Percentiles rank a stretch among this genome's conserved stretches.
These are phyloP conservation scores for Jaapia argillacea DNA, from an alignment of 768 basidiomycete genomes.

Conservation along the genomic window DNA sequence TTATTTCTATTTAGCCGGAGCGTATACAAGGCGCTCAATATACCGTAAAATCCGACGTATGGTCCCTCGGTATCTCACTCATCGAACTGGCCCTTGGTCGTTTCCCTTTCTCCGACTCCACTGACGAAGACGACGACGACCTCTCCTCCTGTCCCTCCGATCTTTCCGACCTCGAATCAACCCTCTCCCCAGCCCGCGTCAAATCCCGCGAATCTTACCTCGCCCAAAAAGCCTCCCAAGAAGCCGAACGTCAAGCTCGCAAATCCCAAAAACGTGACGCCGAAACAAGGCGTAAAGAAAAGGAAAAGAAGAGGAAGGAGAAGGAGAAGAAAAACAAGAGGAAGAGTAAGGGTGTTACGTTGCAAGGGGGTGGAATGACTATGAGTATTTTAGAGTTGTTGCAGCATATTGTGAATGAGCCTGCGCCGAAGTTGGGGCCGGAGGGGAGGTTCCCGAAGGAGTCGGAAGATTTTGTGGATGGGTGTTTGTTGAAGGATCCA, in stretches of 20 bases:
- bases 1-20: slow-evolving; percentile 61
- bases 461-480: slow-evolving; percentile 81
- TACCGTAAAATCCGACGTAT: slow-evolving; percentile 98
- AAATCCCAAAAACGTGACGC: no score
- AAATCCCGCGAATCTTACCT: slow-evolving; percentile 31
- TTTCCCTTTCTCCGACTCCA: slow-evolving; percentile 89
- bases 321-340: slow-evolving; percentile 67
- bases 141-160: no score
- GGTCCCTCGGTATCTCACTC: slow-evolving; percentile 95
- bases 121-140: slow-evolving; percentile 66
- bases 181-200: slow-evolving; percentile 64
- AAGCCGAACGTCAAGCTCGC: no score
- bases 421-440: slow-evolving; percentile 78
- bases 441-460: slow-evolving; percentile 64
- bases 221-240: slow-evolving; percentile 19
- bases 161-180: slow-evolving; percentile 69
- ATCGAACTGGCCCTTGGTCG: slow-evolving; percentile 95
- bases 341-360: slow-evolving; percentile 85
- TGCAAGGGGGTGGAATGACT: slow-evolving; percentile 93
- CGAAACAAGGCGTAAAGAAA: slow-evolving; percentile 12
- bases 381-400: slow-evolving; percentile 96
- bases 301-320: slow-evolving; percentile 28
- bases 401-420: slow-evolving; percentile 98
- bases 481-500: slow-evolving; percentile 87
- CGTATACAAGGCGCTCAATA: slow-evolving; percentile 98